phyloP scores from a whole-genome alignment of 257 asterid species.

The Jacaranda mimosifolia region DNA sequence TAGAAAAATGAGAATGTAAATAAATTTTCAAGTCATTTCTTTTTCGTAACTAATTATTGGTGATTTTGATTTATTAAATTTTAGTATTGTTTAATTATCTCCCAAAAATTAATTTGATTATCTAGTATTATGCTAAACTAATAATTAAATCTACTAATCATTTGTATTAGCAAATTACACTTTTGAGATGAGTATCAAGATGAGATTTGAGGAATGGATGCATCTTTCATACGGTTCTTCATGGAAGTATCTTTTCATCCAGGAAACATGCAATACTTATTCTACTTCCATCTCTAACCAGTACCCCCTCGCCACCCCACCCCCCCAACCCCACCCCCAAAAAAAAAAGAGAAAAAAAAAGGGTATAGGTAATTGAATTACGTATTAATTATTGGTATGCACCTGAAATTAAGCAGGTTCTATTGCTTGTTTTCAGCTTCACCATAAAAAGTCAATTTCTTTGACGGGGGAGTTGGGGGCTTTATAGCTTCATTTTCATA shows the following conservation, averaged over 20 bases:
- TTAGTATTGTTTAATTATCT: too few species aligned
- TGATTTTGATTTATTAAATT: too few species aligned
- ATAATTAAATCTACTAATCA: too few species aligned
- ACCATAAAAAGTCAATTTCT: not conserved
- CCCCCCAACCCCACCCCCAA: too few species aligned
- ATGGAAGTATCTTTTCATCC: constrained; percentile 24
- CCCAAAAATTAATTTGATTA: too few species aligned
- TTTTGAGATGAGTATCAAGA: not conserved
- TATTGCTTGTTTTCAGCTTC: not conserved
- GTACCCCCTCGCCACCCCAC: too few species aligned
- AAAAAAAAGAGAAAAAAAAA: too few species aligned
- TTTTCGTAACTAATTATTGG: too few species aligned
- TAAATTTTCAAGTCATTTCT: not conserved
- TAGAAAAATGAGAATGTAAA: constrained; percentile 1
- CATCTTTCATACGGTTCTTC: constrained; percentile 21
- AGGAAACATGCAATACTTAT: constrained; percentile 2
- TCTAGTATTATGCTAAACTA: too few species aligned
- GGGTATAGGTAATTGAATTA: not conserved
- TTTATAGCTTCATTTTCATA: not conserved
- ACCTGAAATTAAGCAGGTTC: not conserved
- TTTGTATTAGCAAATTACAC: too few species aligned
- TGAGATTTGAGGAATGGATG: not conserved
- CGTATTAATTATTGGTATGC: not conserved
- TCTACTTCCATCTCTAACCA: not conserved
- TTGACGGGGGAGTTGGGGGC: not conserved